These are phyloP conservation scores for Priceomyces castillae DNA, from an alignment of 805 yeast genomes.

Conservation along the genomic window DNA sequence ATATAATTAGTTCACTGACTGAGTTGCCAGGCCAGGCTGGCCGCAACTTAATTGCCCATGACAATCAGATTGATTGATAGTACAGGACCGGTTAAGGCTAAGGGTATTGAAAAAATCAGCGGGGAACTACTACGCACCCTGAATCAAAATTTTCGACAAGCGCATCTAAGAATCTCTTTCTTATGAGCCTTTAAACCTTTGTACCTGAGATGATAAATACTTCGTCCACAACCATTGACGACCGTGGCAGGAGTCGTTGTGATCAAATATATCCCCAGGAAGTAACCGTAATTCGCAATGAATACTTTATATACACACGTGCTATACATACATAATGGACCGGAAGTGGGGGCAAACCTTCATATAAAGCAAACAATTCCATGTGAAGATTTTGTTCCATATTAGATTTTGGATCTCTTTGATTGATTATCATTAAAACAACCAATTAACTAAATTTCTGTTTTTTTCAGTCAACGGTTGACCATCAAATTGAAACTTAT, in stretches of 20 bases:
- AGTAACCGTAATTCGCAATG: neutral
- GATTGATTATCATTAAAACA: neutral
- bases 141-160: no score
- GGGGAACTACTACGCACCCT: no score
- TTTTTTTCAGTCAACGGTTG: neutral
- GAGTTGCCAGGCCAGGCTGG: no score
- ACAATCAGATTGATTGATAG: no score
- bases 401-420: neutral
- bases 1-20: no score
- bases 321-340: neutral
- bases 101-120: no score
- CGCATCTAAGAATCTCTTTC: no score
- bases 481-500: neutral
- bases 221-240: no score
- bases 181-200: no score
- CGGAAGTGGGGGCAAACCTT: neutral
- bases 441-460: neutral
- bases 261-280: neutral
- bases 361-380: neutral
- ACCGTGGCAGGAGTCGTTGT: neutral
- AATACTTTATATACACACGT: neutral
- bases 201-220: no score
- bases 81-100: no score
- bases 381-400: neutral
- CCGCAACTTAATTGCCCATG: no score